Conservation (phyloP, 2,329 filamentous ascomycete species). For the Aspergillus calidoustus region DNA sequence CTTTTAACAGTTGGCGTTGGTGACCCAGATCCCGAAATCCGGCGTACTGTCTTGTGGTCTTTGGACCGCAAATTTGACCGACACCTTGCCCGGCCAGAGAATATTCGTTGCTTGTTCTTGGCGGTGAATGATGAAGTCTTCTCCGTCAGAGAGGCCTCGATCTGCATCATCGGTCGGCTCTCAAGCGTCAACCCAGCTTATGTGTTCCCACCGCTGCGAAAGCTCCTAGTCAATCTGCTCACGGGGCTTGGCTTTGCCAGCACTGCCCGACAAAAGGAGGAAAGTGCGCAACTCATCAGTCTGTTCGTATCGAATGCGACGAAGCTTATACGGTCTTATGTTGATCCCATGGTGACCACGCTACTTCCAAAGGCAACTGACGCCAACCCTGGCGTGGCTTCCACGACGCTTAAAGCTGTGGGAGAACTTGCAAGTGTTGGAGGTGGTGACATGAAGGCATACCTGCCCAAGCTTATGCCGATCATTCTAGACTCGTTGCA, state of each 20-base stretch:
- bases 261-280: conserved; percentile 91
- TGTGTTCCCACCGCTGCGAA: conserved; percentile 92
- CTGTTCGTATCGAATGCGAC: conserved; percentile 92
- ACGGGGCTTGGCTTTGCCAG: conserved; percentile 97
- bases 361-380: conserved; percentile 93
- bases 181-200: conserved; percentile 94
- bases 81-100: conserved; percentile 96
- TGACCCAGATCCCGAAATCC: conserved; percentile 86
- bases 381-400: conserved; percentile 81
- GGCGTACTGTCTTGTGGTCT: conserved; percentile 83
- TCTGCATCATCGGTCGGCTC: conserved; percentile 92
- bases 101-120: conserved; percentile 92
- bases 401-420: conserved; percentile 92
- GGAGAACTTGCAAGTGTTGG: conserved; percentile 93
- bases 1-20: conserved; percentile 93
- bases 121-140: conserved; percentile 96
- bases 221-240: conserved; percentile 92
- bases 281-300: conserved; percentile 90
- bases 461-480: conserved; percentile 91
- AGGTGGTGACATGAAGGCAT: conserved; percentile 88
- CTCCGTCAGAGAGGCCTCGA: conserved; percentile 88
- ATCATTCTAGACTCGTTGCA: conserved; percentile 93
- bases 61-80: conserved; percentile 93
- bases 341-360: conserved; percentile 93
- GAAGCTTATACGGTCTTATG: conserved; percentile 91